Conservation (phyloP, 1,284 basidiomycete genomes). For the Gymnopus androsaceus region DNA sequence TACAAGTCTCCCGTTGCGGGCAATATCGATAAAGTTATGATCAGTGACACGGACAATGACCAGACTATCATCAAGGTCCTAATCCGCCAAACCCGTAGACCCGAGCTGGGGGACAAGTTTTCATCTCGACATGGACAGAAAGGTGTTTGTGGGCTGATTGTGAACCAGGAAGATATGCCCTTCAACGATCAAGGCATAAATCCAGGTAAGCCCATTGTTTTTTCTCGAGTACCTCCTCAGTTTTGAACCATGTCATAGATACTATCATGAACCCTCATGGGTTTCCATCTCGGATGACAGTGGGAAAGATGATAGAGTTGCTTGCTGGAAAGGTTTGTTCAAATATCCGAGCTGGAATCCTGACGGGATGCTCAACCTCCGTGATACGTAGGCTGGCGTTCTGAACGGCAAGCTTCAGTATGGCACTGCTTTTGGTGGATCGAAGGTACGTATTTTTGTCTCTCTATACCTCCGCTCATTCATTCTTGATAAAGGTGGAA, state of each 20-base stretch:
- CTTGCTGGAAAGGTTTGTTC: constrained; percentile 85
- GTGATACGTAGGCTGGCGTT: constrained; percentile 76
- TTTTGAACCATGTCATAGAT: constrained; percentile 57
- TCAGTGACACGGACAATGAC: constrained; percentile 94
- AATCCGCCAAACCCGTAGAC: constrained; percentile 94
- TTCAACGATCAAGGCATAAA: constrained; percentile 98
- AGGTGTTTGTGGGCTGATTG: constrained; percentile 97
- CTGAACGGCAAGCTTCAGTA: constrained; percentile 87
- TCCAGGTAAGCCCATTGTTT: constrained; percentile 58
- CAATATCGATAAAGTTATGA: constrained; percentile 96
- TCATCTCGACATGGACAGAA: constrained; percentile 98
- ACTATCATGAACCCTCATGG: constrained; percentile 99
- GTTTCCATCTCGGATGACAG: constrained; percentile 99
- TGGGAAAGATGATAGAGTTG: constrained; percentile 99
- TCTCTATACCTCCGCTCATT: constrained; percentile 15
- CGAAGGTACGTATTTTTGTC: constrained; percentile 61
- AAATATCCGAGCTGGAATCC: constrained; percentile 11
- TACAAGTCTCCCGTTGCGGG: constrained; percentile 94
- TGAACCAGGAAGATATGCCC: constrained; percentile 98
- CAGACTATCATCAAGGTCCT: constrained; percentile 99
- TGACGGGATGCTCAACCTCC: not conserved
- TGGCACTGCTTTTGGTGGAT: constrained; percentile 96
- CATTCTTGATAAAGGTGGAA: constrained; percentile 66
- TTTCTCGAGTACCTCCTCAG: too few species aligned
- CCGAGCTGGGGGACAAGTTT: constrained; percentile 98